Conservation (phyloP, 129 eudicot genomes). For the Kitagawia praeruptora region DNA sequence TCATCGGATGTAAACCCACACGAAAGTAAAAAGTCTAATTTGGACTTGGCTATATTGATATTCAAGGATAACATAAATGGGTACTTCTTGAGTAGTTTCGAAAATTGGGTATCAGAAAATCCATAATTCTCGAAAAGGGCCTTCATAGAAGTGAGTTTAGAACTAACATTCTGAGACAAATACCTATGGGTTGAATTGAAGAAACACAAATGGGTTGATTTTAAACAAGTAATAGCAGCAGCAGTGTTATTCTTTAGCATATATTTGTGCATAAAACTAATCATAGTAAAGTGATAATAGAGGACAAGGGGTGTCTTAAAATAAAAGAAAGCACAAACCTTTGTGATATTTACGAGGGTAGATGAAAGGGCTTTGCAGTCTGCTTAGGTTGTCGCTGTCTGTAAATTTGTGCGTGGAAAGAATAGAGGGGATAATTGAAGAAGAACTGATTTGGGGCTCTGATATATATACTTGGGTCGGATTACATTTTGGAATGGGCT, state of each 20-base stretch:
- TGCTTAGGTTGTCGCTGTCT: too few species aligned
- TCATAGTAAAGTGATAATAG: too few species aligned
- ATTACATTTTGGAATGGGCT: too few species aligned
- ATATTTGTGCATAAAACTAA: not conserved
- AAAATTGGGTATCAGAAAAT: conserved; percentile 4
- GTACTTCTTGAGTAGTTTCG: not conserved
- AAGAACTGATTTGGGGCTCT: too few species aligned
- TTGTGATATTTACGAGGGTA: not conserved
- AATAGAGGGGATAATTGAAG: too few species aligned
- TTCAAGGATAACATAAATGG: not conserved
- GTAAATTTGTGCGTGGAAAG: too few species aligned
- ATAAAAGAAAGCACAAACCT: not conserved
- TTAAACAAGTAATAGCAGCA: not conserved
- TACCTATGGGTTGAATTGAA: not conserved
- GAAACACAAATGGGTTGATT: not conserved
- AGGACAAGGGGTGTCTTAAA: not conserved
- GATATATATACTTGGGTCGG: too few species aligned
- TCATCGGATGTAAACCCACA: conserved; percentile 2
- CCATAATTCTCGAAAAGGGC: not conserved
- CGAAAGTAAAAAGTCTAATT: not conserved
- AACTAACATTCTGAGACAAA: too few species aligned
- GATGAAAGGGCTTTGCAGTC: not conserved
- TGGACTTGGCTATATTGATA: not conserved
- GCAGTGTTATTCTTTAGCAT: not conserved
- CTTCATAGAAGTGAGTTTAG: too few species aligned